phyloP scores from a whole-genome alignment of 257 asterid genomes.

The Striga asiatica region DNA sequence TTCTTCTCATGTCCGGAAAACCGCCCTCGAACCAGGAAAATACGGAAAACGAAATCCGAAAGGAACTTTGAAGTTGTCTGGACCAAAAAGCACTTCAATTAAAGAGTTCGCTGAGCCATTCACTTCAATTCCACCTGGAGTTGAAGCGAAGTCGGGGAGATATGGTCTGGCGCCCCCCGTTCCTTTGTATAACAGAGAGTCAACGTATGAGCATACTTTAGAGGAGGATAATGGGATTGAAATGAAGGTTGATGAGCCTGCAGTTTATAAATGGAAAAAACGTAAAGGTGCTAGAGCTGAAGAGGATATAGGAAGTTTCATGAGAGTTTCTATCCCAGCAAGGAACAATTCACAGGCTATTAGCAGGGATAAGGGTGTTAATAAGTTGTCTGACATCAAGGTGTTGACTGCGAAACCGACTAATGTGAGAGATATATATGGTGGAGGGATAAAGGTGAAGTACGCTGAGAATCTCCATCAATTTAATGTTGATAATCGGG shows the following conservation, averaged over 20 bases:
- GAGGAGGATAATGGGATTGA: slow-evolving; percentile 56
- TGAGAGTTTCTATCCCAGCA: slow-evolving; percentile 32
- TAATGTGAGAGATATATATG: slow-evolving; percentile 36
- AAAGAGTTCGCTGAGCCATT: slow-evolving; percentile 42
- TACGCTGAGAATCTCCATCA: slow-evolving; percentile 37
- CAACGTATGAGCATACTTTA: slow-evolving; percentile 35
- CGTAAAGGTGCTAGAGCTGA: slow-evolving; percentile 37
- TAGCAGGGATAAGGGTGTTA: slow-evolving; percentile 61
- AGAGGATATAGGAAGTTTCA: slow-evolving; percentile 34
- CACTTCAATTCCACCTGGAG: slow-evolving; percentile 34
- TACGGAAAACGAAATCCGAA: slow-evolving; percentile 50
- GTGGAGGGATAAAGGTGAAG: slow-evolving; percentile 41
- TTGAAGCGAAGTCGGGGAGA: slow-evolving; percentile 33
- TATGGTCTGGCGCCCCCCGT: slow-evolving; percentile 30
- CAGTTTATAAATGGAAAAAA: slow-evolving; percentile 43
- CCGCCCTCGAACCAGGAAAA: slow-evolving; percentile 35
- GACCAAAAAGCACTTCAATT: slow-evolving; percentile 32
- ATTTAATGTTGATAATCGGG: slow-evolving; percentile 43
- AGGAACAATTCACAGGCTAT: slow-evolving; percentile 38
- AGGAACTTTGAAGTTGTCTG: slow-evolving; percentile 53
- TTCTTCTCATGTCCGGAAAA: slow-evolving; percentile 36
- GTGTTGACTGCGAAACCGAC: slow-evolving; percentile 64
- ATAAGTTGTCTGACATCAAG: slow-evolving; percentile 74
- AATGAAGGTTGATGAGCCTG: slow-evolving; percentile 37
- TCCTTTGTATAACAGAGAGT: slow-evolving; percentile 27